Evolutionary conservation across 1,284 basidiomycete species (phyloP).

Genomic region (Lignosus rhinocerotis): DNA sequence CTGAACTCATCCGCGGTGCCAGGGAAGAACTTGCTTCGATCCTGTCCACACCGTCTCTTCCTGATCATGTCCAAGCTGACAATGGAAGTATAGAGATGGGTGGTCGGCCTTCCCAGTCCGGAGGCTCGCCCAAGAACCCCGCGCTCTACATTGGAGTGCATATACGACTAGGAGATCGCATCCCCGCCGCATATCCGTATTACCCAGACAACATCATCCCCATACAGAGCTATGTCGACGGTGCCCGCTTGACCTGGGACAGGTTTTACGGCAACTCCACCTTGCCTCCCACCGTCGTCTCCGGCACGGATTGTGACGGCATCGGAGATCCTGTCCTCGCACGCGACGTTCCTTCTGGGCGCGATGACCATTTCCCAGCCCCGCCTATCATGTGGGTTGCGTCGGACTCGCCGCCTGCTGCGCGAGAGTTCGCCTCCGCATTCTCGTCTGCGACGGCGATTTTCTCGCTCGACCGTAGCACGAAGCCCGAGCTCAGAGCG

Average conservation of each 20-base stretch:
- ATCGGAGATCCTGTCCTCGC: not conserved
- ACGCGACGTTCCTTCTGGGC: conserved; percentile 7
- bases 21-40: conserved; percentile 46
- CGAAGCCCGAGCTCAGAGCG: conserved; percentile 42
- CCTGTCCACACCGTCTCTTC: conserved; percentile 25
- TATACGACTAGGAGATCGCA: conserved; percentile 59
- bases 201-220: conserved; percentile 47
- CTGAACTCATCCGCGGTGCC: conserved; percentile 48
- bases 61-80: not conserved
- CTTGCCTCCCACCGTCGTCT: conserved; percentile 2
- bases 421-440: conserved; percentile 43
- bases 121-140: conserved; percentile 21
- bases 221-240: conserved; percentile 46
- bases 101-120: conserved; percentile 10
- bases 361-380: conserved; percentile 27
- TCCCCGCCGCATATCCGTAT: conserved; percentile 46
- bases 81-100: not conserved
- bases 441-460: conserved; percentile 40
- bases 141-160: conserved; percentile 54
- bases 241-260: conserved; percentile 43
- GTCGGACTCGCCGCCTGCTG: conserved; percentile 53
- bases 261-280: conserved; percentile 38
- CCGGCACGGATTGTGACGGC: not conserved
- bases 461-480: conserved; percentile 48
- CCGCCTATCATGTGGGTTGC: conserved; percentile 52